Evolutionary conservation across 495 filamentous ascomycete genomes (phyloP).

Genomic region (Penicillium parvum): DNA sequence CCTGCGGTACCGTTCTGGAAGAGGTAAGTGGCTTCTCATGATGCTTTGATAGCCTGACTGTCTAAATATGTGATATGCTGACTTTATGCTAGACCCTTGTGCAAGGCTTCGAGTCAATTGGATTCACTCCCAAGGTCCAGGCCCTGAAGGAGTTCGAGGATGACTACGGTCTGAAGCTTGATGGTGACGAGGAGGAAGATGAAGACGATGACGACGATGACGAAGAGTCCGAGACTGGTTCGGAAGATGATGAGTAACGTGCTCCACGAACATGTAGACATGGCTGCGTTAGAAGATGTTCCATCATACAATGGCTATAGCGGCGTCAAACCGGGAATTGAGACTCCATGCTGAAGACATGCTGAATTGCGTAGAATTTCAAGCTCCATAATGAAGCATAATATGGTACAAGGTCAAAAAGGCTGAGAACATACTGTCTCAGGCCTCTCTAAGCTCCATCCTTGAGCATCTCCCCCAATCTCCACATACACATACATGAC

Average conservation of each 20-base stretch:
- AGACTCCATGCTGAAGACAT: not conserved
- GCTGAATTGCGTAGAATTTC: slow-evolving; percentile 13
- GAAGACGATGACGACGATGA: slow-evolving; percentile 58
- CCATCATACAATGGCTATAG: slow-evolving; percentile 8
- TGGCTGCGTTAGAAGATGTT: slow-evolving; percentile 6
- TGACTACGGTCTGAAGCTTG: slow-evolving; percentile 78
- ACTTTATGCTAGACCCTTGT: slow-evolving; percentile 55
- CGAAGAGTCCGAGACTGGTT: slow-evolving; percentile 37
- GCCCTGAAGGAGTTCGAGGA: slow-evolving; percentile 80
- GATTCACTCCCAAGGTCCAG: slow-evolving; percentile 74
- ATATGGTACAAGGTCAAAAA: slow-evolving; percentile 15
- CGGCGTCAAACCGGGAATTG: too few species aligned
- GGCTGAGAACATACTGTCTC: slow-evolving; percentile 6
- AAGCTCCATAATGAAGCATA: slow-evolving; percentile 6
- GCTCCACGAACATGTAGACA: slow-evolving; percentile 17
- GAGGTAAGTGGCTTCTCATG: too few species aligned
- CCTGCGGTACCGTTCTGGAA: slow-evolving; percentile 80
- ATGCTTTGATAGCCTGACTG: not conserved
- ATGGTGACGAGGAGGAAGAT: slow-evolving; percentile 62
- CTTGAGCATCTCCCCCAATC: not conserved
- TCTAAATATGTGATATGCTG: not conserved
- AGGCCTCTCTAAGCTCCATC: not conserved
- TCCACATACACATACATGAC: slow-evolving; percentile 1
- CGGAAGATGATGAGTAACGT: slow-evolving; percentile 30
- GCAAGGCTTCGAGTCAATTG: slow-evolving; percentile 63